Conservation (phyloP, 768 basidiomycete genomes). For the Suillus variegatus region DNA sequence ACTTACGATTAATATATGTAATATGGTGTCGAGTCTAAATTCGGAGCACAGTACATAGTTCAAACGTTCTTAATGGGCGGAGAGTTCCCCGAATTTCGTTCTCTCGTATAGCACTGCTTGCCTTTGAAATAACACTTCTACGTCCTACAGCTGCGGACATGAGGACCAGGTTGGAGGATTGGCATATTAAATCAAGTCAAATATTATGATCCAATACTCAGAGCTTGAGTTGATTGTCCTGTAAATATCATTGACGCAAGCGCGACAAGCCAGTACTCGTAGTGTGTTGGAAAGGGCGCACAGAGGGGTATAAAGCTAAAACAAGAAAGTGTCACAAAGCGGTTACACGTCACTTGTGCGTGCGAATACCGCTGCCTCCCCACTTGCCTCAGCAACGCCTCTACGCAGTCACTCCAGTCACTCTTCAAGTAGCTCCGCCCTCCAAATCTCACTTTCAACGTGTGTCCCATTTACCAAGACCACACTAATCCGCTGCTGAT, state of each 20-base stretch:
- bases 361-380: constrained; percentile 17
- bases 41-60: background rate
- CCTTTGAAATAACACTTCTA: background rate
- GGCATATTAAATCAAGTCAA: background rate
- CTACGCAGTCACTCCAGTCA: constrained; percentile 21
- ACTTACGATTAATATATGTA: background rate
- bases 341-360: constrained; percentile 24
- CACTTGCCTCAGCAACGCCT: constrained; percentile 15
- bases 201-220: background rate
- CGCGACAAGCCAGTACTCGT: background rate
- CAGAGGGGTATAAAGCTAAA: background rate
- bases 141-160: background rate
- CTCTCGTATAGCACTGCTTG: background rate
- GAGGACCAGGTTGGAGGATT: background rate
- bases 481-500: background rate
- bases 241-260: background rate
- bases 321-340: background rate
- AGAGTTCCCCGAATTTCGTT: background rate
- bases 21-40: background rate
- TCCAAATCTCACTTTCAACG: constrained; percentile 23
- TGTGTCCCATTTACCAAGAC: constrained; percentile 8
- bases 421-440: constrained; percentile 12
- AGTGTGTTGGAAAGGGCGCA: background rate
- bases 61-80: background rate
- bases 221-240: background rate